Conservation (phyloP, 176 grass and related monocot genomes). For the Oryza glumipatula region DNA sequence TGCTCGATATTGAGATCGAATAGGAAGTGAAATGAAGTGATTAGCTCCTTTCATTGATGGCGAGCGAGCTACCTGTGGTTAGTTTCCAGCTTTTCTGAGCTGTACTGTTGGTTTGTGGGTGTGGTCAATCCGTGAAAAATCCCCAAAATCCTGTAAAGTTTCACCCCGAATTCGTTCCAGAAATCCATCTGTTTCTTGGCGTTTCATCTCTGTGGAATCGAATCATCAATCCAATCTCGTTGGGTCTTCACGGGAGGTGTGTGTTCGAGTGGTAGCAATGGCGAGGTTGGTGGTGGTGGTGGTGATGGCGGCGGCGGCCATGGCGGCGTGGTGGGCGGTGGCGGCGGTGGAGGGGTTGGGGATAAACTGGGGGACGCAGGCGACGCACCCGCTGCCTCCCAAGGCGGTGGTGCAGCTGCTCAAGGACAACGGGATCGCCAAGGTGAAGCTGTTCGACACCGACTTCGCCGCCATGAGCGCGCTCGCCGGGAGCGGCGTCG, state of each 20-base stretch:
- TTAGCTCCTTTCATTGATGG: not conserved
- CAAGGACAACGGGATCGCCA: conserved; percentile 58
- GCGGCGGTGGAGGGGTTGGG: conserved; percentile 41
- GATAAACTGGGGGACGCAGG: conserved; percentile 76
- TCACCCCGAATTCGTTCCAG: not conserved
- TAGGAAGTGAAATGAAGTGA: too few relatives aligned
- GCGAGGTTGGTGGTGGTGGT: not conserved
- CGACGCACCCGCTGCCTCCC: conserved; percentile 57
- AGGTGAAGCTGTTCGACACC: conserved; percentile 76
- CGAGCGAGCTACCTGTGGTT: not conserved
- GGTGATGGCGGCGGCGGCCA: not conserved
- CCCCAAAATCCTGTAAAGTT: not conserved
- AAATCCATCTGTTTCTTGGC: not conserved
- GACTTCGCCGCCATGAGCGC: conserved; percentile 57
- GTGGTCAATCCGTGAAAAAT: not conserved
- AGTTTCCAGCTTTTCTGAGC: not conserved
- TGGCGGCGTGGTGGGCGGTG: not conserved
- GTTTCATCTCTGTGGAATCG: too few relatives aligned
- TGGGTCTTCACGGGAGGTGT: not conserved
- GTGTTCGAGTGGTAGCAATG: not conserved
- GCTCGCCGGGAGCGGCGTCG: conserved; percentile 58
- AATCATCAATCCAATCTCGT: not conserved
- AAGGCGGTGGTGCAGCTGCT: conserved; percentile 60
- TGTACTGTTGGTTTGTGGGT: not conserved
- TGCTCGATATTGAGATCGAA: not conserved